phyloP scores from a whole-genome alignment of 2,329 filamentous ascomycete species.

The Aureobasidium uvarum region DNA sequence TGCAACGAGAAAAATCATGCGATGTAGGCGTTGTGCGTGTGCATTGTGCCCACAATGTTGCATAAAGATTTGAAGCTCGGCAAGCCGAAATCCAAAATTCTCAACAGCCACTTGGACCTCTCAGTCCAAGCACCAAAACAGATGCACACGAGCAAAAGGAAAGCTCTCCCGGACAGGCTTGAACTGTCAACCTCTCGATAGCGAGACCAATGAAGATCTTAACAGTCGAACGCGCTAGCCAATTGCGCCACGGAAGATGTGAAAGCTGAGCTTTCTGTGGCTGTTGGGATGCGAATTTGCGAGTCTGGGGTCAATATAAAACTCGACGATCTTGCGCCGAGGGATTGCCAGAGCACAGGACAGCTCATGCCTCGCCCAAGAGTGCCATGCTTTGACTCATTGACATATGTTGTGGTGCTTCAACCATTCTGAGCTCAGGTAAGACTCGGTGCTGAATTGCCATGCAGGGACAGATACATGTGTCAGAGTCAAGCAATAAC shows the following conservation, averaged over 20 bases:
- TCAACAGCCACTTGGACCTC: no score
- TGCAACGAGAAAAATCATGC: not conserved
- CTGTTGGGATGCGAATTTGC: not conserved
- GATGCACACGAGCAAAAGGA: not conserved
- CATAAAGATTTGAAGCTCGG: not conserved
- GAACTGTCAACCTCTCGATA: slow-evolving; percentile 28
- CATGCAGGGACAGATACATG: not conserved
- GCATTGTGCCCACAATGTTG: not conserved
- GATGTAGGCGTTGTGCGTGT: not conserved
- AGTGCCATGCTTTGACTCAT: not conserved
- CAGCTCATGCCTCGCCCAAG: not conserved
- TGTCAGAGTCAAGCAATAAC: not conserved
- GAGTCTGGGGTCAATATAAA: not conserved
- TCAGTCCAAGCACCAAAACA: not conserved
- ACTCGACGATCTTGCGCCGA: not conserved
- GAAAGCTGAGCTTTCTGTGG: not conserved
- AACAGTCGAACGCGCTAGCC: slow-evolving; percentile 28
- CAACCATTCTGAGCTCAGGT: not conserved
- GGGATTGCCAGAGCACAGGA: not conserved
- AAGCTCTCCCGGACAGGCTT: slow-evolving; percentile 25
- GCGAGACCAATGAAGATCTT: not conserved
- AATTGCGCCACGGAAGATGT: slow-evolving; percentile 28
- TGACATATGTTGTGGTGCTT: not conserved
- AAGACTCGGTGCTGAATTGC: not conserved
- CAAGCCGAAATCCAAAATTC: not conserved